Percentiles rank a stretch among this genome's conserved stretches.
Conservation (phyloP, 2,329 filamentous ascomycete species). For the Nakataea oryzae region DNA sequence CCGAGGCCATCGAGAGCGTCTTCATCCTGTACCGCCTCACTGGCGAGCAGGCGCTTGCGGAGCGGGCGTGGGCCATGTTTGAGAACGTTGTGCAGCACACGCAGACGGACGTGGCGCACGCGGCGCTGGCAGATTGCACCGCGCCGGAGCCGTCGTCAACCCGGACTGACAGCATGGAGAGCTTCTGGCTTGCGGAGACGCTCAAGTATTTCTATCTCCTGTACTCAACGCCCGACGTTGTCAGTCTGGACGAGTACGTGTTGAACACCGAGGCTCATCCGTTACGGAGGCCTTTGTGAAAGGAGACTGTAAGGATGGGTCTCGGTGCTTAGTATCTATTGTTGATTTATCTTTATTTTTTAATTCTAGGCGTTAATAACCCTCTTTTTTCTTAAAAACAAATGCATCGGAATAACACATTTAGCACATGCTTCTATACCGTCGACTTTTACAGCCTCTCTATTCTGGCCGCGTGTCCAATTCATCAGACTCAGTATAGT, state of each 20-base stretch:
- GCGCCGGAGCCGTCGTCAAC: constrained; percentile 12
- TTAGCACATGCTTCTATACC: no score
- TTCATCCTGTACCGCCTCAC: constrained; percentile 42
- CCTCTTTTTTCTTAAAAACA: no score
- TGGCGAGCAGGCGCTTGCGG: constrained; percentile 30
- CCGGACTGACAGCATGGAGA: constrained; percentile 50
- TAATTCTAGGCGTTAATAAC: no score
- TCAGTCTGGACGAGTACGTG: constrained; percentile 63
- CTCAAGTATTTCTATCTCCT: constrained; percentile 70
- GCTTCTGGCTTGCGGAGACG: constrained; percentile 67
- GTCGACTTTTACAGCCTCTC: no score
- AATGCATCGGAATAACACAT: no score
- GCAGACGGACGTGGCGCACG: constrained; percentile 31
- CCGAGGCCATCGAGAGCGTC: constrained; percentile 41
- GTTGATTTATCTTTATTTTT: background rate
- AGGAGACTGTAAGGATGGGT: constrained; percentile 1
- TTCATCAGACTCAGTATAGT: no score
- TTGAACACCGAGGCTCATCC: constrained; percentile 50
- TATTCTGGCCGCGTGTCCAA: no score
- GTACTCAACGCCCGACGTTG: constrained; percentile 51
- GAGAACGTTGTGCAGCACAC: constrained; percentile 28
- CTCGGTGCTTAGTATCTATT: background rate
- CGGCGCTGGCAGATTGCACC: constrained; percentile 25
- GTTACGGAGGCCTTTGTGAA: constrained; percentile 20
- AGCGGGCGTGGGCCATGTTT: constrained; percentile 39